Evolutionary conservation across 208 protist species (phyloP).

Genomic region (Trypanosoma platydactyli): DNA sequence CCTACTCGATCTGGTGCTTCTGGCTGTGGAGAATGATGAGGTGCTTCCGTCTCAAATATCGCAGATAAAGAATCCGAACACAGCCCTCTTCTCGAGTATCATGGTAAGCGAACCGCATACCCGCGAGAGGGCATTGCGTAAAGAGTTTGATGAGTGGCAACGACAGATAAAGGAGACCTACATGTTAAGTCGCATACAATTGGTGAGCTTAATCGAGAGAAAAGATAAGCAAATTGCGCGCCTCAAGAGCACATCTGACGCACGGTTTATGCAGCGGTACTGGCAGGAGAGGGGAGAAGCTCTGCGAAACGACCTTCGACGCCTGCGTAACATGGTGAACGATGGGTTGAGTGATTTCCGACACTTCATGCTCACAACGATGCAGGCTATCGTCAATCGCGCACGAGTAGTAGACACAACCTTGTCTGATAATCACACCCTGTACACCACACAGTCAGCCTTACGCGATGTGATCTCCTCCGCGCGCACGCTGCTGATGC

Average conservation of each 20-base stretch:
- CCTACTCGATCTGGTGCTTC: constrained; percentile 78
- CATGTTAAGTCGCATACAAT: constrained; percentile 41
- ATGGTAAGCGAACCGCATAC: constrained; percentile 39
- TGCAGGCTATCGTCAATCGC: constrained; percentile 51
- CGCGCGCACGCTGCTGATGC: constrained; percentile 54
- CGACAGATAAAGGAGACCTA: constrained; percentile 59
- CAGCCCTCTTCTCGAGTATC: constrained; percentile 34
- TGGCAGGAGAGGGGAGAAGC: constrained; percentile 36
- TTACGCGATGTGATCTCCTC: constrained; percentile 66
- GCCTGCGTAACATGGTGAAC: constrained; percentile 35
- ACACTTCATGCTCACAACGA: constrained; percentile 43
- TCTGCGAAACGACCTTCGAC: constrained; percentile 51
- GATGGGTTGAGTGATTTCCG: constrained; percentile 58
- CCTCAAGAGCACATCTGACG: constrained; percentile 64
- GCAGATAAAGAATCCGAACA: constrained; percentile 21
- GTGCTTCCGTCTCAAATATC: constrained; percentile 33
- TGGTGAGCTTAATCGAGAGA: constrained; percentile 39
- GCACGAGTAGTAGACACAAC: constrained; percentile 54
- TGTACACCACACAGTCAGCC: constrained; percentile 53
- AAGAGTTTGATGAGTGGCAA: constrained; percentile 56
- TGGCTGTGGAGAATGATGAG: constrained; percentile 83
- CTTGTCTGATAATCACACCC: constrained; percentile 56
- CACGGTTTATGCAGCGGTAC: constrained; percentile 33
- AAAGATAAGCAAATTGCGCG: constrained; percentile 70
- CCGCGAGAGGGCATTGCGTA: constrained; percentile 36